These are phyloP conservation scores for Nannochloris sp. DNA, from an alignment of 139 green algal species.

Conservation along the genomic window DNA sequence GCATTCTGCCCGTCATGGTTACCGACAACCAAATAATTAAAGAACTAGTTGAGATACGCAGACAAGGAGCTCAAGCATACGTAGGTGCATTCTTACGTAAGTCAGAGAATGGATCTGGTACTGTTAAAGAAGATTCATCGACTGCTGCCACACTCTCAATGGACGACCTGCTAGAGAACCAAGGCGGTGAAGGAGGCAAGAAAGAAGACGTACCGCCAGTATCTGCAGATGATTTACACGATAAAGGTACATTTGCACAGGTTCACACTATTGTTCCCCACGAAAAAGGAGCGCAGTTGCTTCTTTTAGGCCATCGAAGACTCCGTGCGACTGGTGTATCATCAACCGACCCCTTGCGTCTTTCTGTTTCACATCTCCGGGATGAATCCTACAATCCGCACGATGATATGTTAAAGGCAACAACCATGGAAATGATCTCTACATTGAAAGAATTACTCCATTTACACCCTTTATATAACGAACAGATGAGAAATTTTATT, in stretches of 20 bases:
- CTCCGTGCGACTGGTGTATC: conserved; percentile 45
- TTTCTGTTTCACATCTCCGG: conserved; percentile 76
- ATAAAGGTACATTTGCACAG: conserved; percentile 63
- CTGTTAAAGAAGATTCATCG: not conserved
- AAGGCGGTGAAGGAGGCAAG: not conserved
- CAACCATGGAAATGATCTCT: conserved; percentile 88
- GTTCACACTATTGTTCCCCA: conserved; percentile 66
- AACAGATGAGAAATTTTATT: conserved; percentile 74
- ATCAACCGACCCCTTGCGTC: conserved; percentile 54
- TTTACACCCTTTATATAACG: conserved; percentile 91
- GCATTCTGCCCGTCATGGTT: conserved; percentile 74
- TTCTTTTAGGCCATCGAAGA: conserved; percentile 84
- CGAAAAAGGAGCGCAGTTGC: conserved; percentile 67
- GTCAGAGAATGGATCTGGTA: not conserved
- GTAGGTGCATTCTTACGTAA: conserved; percentile 82
- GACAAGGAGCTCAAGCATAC: conserved; percentile 71
- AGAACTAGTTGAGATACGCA: conserved; percentile 69
- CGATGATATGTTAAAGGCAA: conserved; percentile 84
- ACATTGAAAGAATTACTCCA: conserved; percentile 91
- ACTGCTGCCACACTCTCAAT: not conserved
- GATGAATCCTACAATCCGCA: conserved; percentile 69
- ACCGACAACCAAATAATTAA: conserved; percentile 72
- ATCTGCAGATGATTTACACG: conserved; percentile 46
- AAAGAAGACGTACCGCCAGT: not conserved
- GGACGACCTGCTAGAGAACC: not conserved